These are phyloP conservation scores for Calycina herbarum DNA, from an alignment of 2,329 filamentous ascomycete genomes.

Conservation along the genomic window DNA sequence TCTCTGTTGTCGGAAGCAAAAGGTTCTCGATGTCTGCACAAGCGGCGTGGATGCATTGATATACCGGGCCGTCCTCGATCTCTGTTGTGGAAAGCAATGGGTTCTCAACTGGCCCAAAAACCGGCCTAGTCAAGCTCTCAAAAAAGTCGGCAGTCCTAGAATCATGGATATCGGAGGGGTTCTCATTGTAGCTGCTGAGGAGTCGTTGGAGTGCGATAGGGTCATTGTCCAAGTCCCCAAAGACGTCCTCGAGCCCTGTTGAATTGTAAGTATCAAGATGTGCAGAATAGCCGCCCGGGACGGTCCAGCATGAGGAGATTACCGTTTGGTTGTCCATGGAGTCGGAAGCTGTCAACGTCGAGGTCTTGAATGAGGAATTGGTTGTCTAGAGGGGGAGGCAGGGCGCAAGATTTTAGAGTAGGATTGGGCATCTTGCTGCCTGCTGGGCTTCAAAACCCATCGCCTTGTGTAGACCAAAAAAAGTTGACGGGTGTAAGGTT, in stretches of 20 bases:
- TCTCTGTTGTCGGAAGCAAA: too few species aligned
- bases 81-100: too few species aligned
- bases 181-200: neutral
- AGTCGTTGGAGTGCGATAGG: neutral
- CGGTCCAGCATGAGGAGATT: neutral
- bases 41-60: too few species aligned
- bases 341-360: neutral
- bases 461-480: neutral
- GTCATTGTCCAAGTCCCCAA: neutral
- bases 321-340: neutral
- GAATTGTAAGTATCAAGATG: neutral
- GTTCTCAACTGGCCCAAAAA: too few species aligned
- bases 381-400: neutral
- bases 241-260: neutral
- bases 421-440: neutral
- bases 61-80: too few species aligned
- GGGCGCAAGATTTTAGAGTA: neutral
- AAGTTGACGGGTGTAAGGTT: neutral
- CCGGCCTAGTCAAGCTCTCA: too few species aligned
- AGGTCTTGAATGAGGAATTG: neutral
- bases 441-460: neutral
- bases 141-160: too few species aligned
- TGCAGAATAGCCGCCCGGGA: neutral
- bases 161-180: neutral
- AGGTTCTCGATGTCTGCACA: too few species aligned